Evolutionary conservation across 208 protist species (phyloP), one percentile per base, ranked within the genome.

Genomic region (Crithidia sp.): DNA sequence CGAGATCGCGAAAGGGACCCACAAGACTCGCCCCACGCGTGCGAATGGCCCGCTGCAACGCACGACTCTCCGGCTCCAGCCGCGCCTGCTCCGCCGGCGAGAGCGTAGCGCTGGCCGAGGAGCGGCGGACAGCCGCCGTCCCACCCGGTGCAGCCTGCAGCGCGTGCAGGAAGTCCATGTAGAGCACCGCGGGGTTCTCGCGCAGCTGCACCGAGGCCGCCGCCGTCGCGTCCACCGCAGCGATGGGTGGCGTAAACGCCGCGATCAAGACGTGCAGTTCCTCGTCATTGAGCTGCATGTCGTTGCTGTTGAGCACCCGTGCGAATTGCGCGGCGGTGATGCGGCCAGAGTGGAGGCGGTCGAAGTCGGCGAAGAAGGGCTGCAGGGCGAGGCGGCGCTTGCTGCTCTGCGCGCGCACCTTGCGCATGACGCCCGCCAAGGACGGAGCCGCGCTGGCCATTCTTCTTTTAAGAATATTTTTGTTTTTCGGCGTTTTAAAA

Each of bases 361-460:
- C 95, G 68, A 92, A 98, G 74, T 98, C 95, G 13, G 76, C 60
- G 62, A 98, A 95, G 65, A 85, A 83, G 54, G 94, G 86, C 60
- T 95, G 81, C 13, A 96, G 73, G 49, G 89, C 86, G 40, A 96
- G 74, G 47, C 92, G 90, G 19, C 87, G 84, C 71, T 94, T 85
- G 44, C 77, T 70, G 36, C 83, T 74, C 36, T 90, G 79, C 36
- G 82, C 80, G 5, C 79, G 79, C 37, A 88, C 77, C 57, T 84
- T 84, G 61, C 76, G 60, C 73, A 95, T 49, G 6, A 80, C 78
- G 5, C 59, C 72, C 2, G 81, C 76, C 12, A 68, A 16, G 19
- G 39, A 47, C 6, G 67, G 52, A 13, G 41, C 5, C 13, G 53
- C 5, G 2, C 67, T 57, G 16, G 12, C 16, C 75, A 75, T 75